A percentile compares a stretch with the other conserved stretches of the same genome.
These are phyloP conservation scores for Trametes sp. DNA, from an alignment of 1,284 basidiomycete genomes.

Conservation along the genomic window DNA sequence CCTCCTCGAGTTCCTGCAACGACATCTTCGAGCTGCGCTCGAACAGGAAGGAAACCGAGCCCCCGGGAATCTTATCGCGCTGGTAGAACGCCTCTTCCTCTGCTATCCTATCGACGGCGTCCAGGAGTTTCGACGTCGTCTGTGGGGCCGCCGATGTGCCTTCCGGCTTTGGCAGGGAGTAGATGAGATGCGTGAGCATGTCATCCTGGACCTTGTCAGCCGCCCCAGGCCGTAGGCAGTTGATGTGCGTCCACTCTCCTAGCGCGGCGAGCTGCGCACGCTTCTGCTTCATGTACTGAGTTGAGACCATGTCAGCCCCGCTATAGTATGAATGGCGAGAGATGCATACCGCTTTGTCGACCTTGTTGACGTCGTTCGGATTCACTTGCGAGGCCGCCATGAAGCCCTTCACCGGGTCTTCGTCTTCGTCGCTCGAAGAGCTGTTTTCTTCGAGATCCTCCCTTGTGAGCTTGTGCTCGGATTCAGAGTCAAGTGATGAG, in stretches of 20 bases:
- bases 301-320: not conserved
- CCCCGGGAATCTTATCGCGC: constrained; percentile 25
- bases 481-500: constrained; percentile 21
- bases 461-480: constrained; percentile 28
- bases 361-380: constrained; percentile 53
- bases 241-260: constrained; percentile 90
- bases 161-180: constrained; percentile 33
- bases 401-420: constrained; percentile 59
- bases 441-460: constrained; percentile 39
- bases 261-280: constrained; percentile 82
- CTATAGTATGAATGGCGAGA: not conserved
- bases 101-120: constrained; percentile 18
- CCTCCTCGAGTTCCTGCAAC: constrained; percentile 9
- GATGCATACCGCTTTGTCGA: constrained; percentile 60
- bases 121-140: constrained; percentile 18
- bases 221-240: constrained; percentile 61
- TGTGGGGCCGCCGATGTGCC: constrained; percentile 8
- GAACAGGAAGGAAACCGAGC: constrained; percentile 30
- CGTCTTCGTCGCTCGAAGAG: constrained; percentile 31
- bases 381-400: constrained; percentile 77
- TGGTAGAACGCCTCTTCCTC: constrained; percentile 10
- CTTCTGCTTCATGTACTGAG: constrained; percentile 75
- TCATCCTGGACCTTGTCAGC: constrained; percentile 65
- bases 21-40: constrained; percentile 26
- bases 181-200: constrained; percentile 63